phyloP scores from a whole-genome alignment of 2,329 filamentous ascomycete genomes.

The Aspergillus uvarum region DNA sequence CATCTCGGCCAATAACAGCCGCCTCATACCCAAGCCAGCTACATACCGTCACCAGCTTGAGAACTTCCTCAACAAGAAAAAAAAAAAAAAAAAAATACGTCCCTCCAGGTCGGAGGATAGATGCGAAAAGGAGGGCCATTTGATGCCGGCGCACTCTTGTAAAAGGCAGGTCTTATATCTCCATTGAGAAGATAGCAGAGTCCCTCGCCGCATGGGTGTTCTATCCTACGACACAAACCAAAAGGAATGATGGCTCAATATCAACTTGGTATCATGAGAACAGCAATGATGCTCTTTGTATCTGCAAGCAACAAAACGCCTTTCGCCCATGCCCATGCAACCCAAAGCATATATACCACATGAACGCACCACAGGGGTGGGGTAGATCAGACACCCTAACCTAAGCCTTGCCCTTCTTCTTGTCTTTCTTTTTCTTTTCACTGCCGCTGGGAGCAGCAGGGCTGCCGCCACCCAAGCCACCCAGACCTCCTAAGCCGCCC shows the following conservation, averaged over 20 bases:
- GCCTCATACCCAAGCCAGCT: slow-evolving; percentile 4
- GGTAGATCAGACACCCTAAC: slow-evolving; percentile 18
- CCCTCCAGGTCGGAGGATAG: not conserved
- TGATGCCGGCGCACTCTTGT: not conserved
- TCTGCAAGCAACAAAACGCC: slow-evolving; percentile 31
- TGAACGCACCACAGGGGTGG: slow-evolving; percentile 16
- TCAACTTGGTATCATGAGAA: slow-evolving; percentile 24
- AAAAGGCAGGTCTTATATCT: not conserved
- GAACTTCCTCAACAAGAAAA: too few species aligned
- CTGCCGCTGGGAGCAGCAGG: slow-evolving; percentile 29
- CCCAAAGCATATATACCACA: slow-evolving; percentile 24
- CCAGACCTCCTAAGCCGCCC: slow-evolving; percentile 40
- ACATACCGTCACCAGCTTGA: not conserved
- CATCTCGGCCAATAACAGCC: slow-evolving; percentile 14
- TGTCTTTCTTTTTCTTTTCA: slow-evolving; percentile 50
- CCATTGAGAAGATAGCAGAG: not conserved
- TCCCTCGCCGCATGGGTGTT: not conserved
- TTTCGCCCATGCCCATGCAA: slow-evolving; percentile 41
- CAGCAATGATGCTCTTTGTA: slow-evolving; percentile 16
- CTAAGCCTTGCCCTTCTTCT: slow-evolving; percentile 50
- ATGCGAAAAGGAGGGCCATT: not conserved
- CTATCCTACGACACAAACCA: not conserved
- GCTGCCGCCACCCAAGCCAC: slow-evolving; percentile 29
- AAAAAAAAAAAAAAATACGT: too few species aligned
- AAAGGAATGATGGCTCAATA: slow-evolving; percentile 4